phyloP scores from a whole-genome alignment of 306 rosid species.

The Comarum palustre region DNA sequence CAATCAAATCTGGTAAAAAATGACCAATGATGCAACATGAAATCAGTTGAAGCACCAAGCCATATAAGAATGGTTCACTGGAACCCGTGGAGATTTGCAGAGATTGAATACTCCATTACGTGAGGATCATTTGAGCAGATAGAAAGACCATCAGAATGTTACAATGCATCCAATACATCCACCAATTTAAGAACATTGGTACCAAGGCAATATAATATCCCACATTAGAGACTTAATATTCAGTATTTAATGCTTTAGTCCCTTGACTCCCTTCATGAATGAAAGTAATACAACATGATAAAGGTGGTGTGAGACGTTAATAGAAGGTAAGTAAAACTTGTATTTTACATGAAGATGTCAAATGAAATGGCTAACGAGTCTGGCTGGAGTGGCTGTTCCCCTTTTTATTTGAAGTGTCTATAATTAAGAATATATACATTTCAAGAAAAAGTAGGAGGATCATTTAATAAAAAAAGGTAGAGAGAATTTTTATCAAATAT shows the following conservation, averaged over 20 bases:
- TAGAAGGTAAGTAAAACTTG: not conserved
- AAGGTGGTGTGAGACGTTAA: not conserved
- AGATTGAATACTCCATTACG: not conserved
- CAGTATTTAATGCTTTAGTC: not conserved
- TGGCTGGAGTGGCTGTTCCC: not conserved
- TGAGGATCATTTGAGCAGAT: slow-evolving; percentile 4
- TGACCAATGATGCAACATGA: not conserved
- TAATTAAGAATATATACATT: too few relatives aligned
- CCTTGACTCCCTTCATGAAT: not conserved
- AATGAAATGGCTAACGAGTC: not conserved
- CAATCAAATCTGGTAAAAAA: not conserved
- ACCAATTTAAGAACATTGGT: not conserved
- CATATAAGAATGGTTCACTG: not conserved
- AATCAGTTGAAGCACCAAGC: not conserved
- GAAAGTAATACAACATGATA: not conserved
- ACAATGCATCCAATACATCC: not conserved
- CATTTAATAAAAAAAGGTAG: not conserved
- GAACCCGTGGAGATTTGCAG: not conserved
- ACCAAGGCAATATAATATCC: not conserved
- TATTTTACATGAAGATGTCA: not conserved
- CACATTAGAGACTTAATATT: not conserved
- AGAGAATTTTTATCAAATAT: not conserved
- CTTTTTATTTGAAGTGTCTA: not conserved
- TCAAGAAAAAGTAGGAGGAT: not conserved
- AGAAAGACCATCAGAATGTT: not conserved